Evolutionary conservation across 2,329 filamentous ascomycete species (phyloP), one percentile per base, ranked within the genome.

Genomic region (Cryphonectria radicalis): DNA sequence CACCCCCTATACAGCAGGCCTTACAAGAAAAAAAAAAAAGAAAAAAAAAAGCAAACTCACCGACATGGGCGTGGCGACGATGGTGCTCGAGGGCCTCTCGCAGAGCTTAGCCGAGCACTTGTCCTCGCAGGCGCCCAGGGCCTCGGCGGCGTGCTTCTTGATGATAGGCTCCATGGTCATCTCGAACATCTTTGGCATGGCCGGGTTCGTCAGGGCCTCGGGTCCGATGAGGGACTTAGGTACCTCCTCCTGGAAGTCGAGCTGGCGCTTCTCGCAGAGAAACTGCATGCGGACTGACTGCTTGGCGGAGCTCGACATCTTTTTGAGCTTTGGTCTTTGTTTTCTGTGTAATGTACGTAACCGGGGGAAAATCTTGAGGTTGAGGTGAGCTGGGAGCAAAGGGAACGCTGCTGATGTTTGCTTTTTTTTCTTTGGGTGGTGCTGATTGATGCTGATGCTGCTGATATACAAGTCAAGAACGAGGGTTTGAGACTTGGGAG

Each of bases 31-130:
- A 22, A 7, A 7, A 66, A 19, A 28, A n/a, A 66, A 57, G 22
- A 66, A 35, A 35, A 25, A 37, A 60, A 17, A 42, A 25, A 35
- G 11, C n/a, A 62, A n/a, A 73, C 71, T 66, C 67, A 73, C 71
- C 69, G 71, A 73, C 71, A 73, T 73, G 57, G 71, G 71, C 37
- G 71, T 73, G 53, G 71, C 71, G 13, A 73, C 71, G 28, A 73
- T 63, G n/a, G 69, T 73, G 53, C 63, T 60, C 19, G 71, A 42
- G 22, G 67, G 55, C 46, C 46, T 53, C 14, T 68, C 35, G 57
- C 71, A 73, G 25, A 28, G 46, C 63, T 73, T 71, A 32, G 66
- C 35, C 13, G 69, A 71, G 66, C 71, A 73, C 66, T 73, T 73
- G 57, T 71, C 71, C 63, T 73, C 71, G 11, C 71, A 73, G 25